Percentiles rank a stretch among this genome's conserved stretches.
phyloP scores from a whole-genome alignment of 2,329 filamentous ascomycete genomes.

The Dactylellina cionopaga region DNA sequence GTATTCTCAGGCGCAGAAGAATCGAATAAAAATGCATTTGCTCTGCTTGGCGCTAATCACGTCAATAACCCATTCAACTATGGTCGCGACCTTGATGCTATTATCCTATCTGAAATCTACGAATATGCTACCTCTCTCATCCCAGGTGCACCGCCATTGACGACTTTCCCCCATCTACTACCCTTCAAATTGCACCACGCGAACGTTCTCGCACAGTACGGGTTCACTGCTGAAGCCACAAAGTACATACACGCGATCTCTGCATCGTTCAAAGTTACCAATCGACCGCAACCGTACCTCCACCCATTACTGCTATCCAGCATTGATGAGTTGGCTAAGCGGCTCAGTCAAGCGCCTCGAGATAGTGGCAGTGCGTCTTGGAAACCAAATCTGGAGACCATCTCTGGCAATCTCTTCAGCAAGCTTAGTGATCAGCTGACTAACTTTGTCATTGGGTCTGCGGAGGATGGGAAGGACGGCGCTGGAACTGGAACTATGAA shows the following conservation, averaged over 20 bases:
- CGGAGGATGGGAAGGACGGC: slow-evolving; percentile 62
- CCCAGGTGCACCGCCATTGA: slow-evolving; percentile 67
- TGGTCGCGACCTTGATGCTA: slow-evolving; percentile 80
- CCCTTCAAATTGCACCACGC: slow-evolving; percentile 93
- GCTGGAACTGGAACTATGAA: slow-evolving; percentile 62
- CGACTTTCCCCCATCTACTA: slow-evolving; percentile 80
- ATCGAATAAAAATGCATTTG: slow-evolving; percentile 74
- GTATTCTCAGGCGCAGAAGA: slow-evolving; percentile 87
- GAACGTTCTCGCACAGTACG: slow-evolving; percentile 82
- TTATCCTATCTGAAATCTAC: slow-evolving; percentile 95
- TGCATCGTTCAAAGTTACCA: slow-evolving; percentile 78
- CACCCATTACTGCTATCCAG: slow-evolving; percentile 76
- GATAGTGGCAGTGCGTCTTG: slow-evolving; percentile 77
- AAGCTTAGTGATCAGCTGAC: slow-evolving; percentile 96
- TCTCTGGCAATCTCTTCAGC: slow-evolving; percentile 87
- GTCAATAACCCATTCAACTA: slow-evolving; percentile 75
- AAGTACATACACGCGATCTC: slow-evolving; percentile 90
- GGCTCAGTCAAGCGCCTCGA: slow-evolving; percentile 84
- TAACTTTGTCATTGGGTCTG: slow-evolving; percentile 92
- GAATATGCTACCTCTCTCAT: slow-evolving; percentile 83
- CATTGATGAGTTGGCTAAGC: slow-evolving; percentile 83
- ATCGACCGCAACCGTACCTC: slow-evolving; percentile 86
- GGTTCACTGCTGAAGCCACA: slow-evolving; percentile 81
- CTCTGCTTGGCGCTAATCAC: slow-evolving; percentile 87
- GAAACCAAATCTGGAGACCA: slow-evolving; percentile 96